Conservation (phyloP, 2,329 filamentous ascomycete genomes). For the Ramularia endophylla region DNA sequence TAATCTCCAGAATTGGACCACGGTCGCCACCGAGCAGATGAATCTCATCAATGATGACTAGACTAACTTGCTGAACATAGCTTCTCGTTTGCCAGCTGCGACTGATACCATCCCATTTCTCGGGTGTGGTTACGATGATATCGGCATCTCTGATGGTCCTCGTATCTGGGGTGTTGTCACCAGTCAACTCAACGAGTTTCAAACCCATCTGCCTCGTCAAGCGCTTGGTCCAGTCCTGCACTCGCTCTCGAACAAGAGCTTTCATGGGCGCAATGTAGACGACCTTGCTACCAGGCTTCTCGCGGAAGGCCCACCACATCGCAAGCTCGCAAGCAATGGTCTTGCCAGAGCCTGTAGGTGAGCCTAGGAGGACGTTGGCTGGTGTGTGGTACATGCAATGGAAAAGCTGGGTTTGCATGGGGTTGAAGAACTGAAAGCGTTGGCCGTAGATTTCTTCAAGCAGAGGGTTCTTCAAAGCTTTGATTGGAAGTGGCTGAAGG, state of each 20-base stretch:
- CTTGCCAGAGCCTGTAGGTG: slow-evolving; percentile 95
- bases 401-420: slow-evolving; percentile 99
- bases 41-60: slow-evolving; percentile 98
- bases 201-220: slow-evolving; percentile 77
- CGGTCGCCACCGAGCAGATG: slow-evolving; percentile 94
- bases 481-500: slow-evolving; percentile 80
- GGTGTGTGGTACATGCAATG: slow-evolving; percentile 91
- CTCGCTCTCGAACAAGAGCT: slow-evolving; percentile 89
- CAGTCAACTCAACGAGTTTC: slow-evolving; percentile 90
- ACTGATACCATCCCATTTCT: slow-evolving; percentile 99
- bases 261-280: slow-evolving; percentile 99
- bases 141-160: slow-evolving; percentile 92
- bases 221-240: slow-evolving; percentile 86
- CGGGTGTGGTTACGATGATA: slow-evolving; percentile 97
- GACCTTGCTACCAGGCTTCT: slow-evolving; percentile 90
- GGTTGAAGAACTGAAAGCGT: slow-evolving; percentile 95
- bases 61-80: slow-evolving; percentile 88
- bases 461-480: slow-evolving; percentile 77
- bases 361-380: slow-evolving; percentile 88
- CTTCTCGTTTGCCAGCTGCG: slow-evolving; percentile 97
- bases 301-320: slow-evolving; percentile 99
- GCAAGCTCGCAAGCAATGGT: slow-evolving; percentile 93
- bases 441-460: slow-evolving; percentile 84
- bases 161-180: slow-evolving; percentile 97
- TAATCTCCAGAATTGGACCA: slow-evolving; percentile 96